Percentiles rank a stretch among this genome's conserved stretches.
phyloP scores from a whole-genome alignment of 441 rosid species.

The Codiaeum variegatum region DNA sequence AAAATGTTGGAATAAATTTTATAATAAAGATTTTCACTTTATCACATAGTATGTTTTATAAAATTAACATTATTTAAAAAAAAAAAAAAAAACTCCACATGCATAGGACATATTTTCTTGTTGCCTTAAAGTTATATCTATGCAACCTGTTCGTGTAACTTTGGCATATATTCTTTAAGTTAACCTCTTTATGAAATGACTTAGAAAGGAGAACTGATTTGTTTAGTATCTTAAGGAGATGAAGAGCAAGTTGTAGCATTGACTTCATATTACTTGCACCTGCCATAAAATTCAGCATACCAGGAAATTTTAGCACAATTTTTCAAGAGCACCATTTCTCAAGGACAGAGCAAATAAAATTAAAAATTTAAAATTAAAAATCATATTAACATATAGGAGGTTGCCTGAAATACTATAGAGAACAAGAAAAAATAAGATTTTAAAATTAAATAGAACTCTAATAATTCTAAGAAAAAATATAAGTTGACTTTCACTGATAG shows the following conservation, averaged over 20 bases:
- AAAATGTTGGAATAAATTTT: neutral
- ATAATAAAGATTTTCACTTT: constrained; percentile 5
- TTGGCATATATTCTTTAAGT: constrained; percentile 4
- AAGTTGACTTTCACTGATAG: too few species aligned
- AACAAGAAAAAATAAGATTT: too few species aligned
- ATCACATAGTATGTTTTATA: neutral
- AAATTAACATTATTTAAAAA: neutral
- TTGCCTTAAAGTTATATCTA: neutral
- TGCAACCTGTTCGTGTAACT: neutral
- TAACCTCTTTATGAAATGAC: neutral
- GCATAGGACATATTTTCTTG: constrained; percentile 2
- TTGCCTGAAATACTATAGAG: too few species aligned
- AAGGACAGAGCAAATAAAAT: too few species aligned
- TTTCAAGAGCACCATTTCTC: too few species aligned
- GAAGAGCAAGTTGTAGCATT: neutral
- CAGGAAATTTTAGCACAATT: too few species aligned
- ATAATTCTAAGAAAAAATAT: too few species aligned
- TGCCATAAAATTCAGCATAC: too few species aligned
- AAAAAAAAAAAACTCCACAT: neutral
- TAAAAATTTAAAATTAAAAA: too few species aligned
- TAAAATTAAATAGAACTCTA: too few species aligned
- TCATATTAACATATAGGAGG: too few species aligned
- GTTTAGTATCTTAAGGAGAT: neutral
- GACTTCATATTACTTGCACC: neutral
- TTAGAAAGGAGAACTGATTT: neutral